These are phyloP conservation scores for Sutorius australiensis DNA, from an alignment of 768 basidiomycete genomes.

Conservation along the genomic window DNA sequence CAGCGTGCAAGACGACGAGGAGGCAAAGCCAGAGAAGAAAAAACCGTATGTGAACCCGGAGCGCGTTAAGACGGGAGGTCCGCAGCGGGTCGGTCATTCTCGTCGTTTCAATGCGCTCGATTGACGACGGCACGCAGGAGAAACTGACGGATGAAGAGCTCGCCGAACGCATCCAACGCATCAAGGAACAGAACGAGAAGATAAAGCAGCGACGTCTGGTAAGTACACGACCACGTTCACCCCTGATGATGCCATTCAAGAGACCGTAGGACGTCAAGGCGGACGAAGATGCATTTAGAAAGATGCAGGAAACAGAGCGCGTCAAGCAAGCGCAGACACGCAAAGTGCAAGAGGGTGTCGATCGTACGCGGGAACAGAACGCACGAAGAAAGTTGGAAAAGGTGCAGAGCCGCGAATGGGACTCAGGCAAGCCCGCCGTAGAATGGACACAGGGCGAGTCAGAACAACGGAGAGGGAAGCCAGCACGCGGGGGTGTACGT, in stretches of 20 bases:
- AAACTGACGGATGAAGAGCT: slow-evolving; percentile 68
- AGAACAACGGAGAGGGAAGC: slow-evolving; percentile 23
- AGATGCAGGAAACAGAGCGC: slow-evolving; percentile 64
- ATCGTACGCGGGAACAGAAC: slow-evolving; percentile 72
- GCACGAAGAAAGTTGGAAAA: slow-evolving; percentile 82
- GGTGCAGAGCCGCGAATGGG: slow-evolving; percentile 77
- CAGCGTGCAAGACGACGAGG: slow-evolving; percentile 11
- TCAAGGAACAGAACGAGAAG: slow-evolving; percentile 70
- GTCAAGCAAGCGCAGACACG: slow-evolving; percentile 52
- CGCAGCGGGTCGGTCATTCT: slow-evolving; percentile 51
- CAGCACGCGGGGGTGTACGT: slow-evolving; percentile 29
- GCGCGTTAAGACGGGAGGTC: slow-evolving; percentile 79
- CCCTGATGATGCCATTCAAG: neutral
- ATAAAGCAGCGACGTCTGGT: slow-evolving; percentile 69
- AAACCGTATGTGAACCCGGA: slow-evolving; percentile 79
- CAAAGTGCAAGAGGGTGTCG: slow-evolving; percentile 65
- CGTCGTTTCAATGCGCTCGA: neutral
- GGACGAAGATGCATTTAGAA: slow-evolving; percentile 74
- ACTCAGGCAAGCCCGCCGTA: slow-evolving; percentile 57
- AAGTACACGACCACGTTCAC: slow-evolving; percentile 19
- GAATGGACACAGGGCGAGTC: slow-evolving; percentile 13
- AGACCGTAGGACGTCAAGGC: slow-evolving; percentile 65
- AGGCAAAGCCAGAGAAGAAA: slow-evolving; percentile 47
- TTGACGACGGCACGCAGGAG: slow-evolving; percentile 43
- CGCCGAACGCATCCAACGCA: slow-evolving; percentile 63